Base-by-base conservation (phyloP, 1,284 basidiomycete species). In the Puccinia coronata region DNA sequence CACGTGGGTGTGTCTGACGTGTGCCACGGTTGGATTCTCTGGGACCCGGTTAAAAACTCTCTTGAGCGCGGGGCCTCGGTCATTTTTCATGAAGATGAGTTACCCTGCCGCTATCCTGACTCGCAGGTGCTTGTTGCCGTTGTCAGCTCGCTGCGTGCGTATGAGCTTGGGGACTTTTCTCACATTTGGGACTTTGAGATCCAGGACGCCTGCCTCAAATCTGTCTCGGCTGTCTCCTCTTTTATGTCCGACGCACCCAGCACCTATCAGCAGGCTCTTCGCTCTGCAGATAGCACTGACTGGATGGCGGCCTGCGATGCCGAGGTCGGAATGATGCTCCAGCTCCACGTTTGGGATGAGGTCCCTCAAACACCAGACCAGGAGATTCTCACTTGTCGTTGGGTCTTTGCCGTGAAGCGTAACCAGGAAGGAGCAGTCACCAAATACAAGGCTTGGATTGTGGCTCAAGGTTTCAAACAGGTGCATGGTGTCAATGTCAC, bases 391-490 rank as follows among this genome's bases (percentile, higher is more conserved):
- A 49, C 47, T n/a, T n/a, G n/a, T 67, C 34, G 63, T 59, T 43
- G 43, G 43, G 43, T 43, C 16, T 43, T 43, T 43, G 43, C 43
- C 8, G 8, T 43, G 43, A 43, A 74, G n/a, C 2, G 31, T 3
- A 57, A 74, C 59, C 39, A 41, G 23, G 49, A 74, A 25, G 72
- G 72, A 4, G n/a, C n/a, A 5, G 39, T 74, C 47, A 57, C 49
- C 53, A 34, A 57, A 55, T 74, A 34, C 53, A 74, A 74, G n/a
- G 63, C 63, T n/a, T 14, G 63, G 4, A 41, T 67, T 20, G 63
- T 71, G 16, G 69, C 69, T 16, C 36, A 31, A 51, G 69, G 69
- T 6, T 71, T 71, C 69, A 43, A 41, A 23, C 69, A 71, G 41
- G 28, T 71, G 9, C 36, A 71, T 41, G 69, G 69, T 16, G 11